Conservation (phyloP, 371 early-diverging fungal species). For the Funneliformis caledonium region DNA sequence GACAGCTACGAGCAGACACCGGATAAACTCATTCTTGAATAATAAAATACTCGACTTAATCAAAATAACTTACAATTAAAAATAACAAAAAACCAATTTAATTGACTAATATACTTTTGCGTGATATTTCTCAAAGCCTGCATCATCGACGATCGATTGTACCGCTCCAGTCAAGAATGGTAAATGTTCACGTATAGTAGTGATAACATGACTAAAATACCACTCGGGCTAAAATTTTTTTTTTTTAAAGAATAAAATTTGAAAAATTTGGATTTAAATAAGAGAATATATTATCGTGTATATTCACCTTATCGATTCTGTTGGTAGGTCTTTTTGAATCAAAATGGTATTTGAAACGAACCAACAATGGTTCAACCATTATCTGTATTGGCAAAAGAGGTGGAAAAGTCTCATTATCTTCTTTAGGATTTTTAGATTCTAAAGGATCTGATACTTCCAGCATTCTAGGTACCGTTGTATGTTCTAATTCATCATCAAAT, state of each 20-base stretch:
- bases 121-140: constrained; percentile 50
- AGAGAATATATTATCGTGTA: neutral
- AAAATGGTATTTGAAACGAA: constrained; percentile 82
- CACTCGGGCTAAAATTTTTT: constrained; percentile 73
- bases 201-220: constrained; percentile 76
- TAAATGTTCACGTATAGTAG: constrained; percentile 61
- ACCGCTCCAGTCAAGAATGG: constrained; percentile 62
- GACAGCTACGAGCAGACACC: constrained; percentile 63
- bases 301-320: constrained; percentile 72
- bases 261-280: neutral
- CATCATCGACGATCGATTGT: constrained; percentile 57
- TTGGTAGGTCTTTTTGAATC: constrained; percentile 78
- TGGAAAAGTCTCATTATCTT: neutral
- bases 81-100: neutral
- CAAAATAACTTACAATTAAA: neutral
- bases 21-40: constrained; percentile 70
- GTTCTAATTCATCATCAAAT: constrained; percentile 32
- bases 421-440: constrained; percentile 14
- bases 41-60: neutral
- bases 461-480: constrained; percentile 1
- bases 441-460: constrained; percentile 9
- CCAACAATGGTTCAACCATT: constrained; percentile 65
- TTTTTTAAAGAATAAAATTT: neutral
- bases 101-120: constrained; percentile 50
- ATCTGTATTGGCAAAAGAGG: constrained; percentile 56